Evolutionary conservation across 1,139 yeast species (phyloP), one percentile per base, ranked within the genome.

Genomic region (Suhomyces yuchorum): DNA sequence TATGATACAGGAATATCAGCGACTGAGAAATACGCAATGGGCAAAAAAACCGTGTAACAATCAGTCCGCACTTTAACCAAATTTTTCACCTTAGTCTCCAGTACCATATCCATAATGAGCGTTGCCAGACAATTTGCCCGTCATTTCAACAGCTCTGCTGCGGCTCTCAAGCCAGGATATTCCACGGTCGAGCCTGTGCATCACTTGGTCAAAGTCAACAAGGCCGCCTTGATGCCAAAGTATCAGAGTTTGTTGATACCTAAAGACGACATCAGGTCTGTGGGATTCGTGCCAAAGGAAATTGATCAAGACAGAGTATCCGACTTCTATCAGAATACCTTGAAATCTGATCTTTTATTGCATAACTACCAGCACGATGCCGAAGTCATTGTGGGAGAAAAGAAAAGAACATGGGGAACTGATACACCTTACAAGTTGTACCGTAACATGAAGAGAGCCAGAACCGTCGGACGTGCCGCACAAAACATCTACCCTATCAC

Each of bases 171-270:
- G 60, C 80, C 90, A 8, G 96, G 89, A 1, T 84, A 85, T 64
- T 86, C 95, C 42, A 79, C 89, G 40, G 92, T 88, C 32, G 80
- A 85, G 46, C 98, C 99, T 2, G 96, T 92, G 15, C 99, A 93
- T 66, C 99, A 93, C 67, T 78, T 84, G 52, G 88, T 93, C 48
- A 81, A 81, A 56, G 82, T 88, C 60, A 78, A 80, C 57, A 93
- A 93, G 67, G 71, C 83, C 26, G 81, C 81, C 51, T 72, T 91
- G 60, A 78, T 87, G 55, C 89, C 91, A 44, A 74, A 82, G 51
- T 87, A 82, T 64, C 80, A 87, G 49, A 86, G 82, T 42, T 69
- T 90, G 46, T 79, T 87, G 55, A 70, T 77, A 46, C 82, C 86
- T 37, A 84, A 84, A 57, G 81, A 78, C 58, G 96, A 88, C 64